Base-by-base conservation (phyloP, 306 rosid species). In the Rosa chinensis region DNA sequence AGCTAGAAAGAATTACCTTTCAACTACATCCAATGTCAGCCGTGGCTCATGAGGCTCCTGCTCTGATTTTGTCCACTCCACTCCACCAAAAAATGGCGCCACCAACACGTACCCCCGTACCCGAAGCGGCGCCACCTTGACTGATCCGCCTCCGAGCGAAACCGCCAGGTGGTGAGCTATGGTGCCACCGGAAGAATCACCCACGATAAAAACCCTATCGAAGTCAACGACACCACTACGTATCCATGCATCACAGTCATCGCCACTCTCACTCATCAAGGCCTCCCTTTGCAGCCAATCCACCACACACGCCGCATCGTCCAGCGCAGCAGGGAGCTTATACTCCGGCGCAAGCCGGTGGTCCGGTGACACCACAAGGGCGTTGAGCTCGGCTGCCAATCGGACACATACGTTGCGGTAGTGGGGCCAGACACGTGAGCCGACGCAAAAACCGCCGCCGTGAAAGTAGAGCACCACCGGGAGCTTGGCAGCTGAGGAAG, bases 61-160 rank as follows among this genome's bases (percentile, higher is more conserved):
- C 84, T 94, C 98, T 2, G 98, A 92, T 64, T 76, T 75, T 72
- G 97, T 94, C 75, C 98, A 83, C 55, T 44, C 79, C 82, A 82
- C 91, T 23, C 98, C 98, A 4, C 97, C 97, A 42, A 94, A 94
- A 85, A 94, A 94, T 42, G 98, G 98, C 21, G 94, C 98, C 81
- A 94, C 45, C 56, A 94, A n/a, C 0, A 90, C 76, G 21, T 80
- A 92, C 43, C 98, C 98, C 55, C 92, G 80, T 2, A 92, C 61
- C 23, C 87, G 90, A 79, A 88, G 87, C 52, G 90, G 90, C 0
- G 69, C 85, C 64, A 66, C 55, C 50, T 78, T 62, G 0, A 0
- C 25, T 2, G 85, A 71, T 35, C 78, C 84, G 13, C 76, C 10
- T 0, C 90, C 88, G 4, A 92, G 72, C 63, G 82, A 84, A 66